Percentiles rank a stretch among this genome's conserved stretches.
phyloP scores from a whole-genome alignment of 495 filamentous ascomycete genomes.

The Penicillium manginii region DNA sequence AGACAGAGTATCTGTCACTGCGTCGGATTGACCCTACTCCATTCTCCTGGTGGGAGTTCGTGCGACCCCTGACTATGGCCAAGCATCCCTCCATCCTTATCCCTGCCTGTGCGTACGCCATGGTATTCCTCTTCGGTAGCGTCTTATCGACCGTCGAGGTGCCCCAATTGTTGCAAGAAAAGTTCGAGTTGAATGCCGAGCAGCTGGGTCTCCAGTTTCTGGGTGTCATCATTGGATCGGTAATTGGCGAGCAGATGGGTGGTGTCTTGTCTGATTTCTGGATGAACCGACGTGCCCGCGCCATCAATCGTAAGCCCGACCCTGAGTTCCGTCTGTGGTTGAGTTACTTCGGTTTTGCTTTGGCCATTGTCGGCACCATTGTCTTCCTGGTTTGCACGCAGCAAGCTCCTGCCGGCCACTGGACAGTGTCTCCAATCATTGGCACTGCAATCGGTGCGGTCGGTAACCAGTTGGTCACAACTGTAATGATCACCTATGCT shows the following conservation, averaged over 20 bases:
- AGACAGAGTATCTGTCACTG: constrained; percentile 47
- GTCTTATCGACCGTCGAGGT: constrained; percentile 56
- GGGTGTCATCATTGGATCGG: constrained; percentile 54
- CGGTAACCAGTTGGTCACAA: constrained; percentile 61
- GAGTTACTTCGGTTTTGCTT: constrained; percentile 51
- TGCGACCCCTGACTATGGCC: constrained; percentile 48
- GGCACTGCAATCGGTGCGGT: constrained; percentile 53
- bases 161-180: constrained; percentile 51
- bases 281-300: constrained; percentile 41
- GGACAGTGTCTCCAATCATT: constrained; percentile 54
- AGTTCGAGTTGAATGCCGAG: constrained; percentile 56
- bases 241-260: constrained; percentile 59
- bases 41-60: constrained; percentile 49
- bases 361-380: constrained; percentile 53
- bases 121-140: constrained; percentile 54
- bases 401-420: constrained; percentile 40
- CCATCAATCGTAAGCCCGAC: constrained; percentile 31
- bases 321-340: constrained; percentile 58
- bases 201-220: constrained; percentile 58
- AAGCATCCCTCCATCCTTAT: constrained; percentile 46
- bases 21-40: constrained; percentile 53
- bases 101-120: constrained; percentile 53
- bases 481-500: constrained; percentile 57
- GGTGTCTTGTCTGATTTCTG: constrained; percentile 52
- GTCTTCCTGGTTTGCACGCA: constrained; percentile 53